phyloP scores from a whole-genome alignment of 495 filamentous ascomycete genomes.

The Penicillium egyptiacum region DNA sequence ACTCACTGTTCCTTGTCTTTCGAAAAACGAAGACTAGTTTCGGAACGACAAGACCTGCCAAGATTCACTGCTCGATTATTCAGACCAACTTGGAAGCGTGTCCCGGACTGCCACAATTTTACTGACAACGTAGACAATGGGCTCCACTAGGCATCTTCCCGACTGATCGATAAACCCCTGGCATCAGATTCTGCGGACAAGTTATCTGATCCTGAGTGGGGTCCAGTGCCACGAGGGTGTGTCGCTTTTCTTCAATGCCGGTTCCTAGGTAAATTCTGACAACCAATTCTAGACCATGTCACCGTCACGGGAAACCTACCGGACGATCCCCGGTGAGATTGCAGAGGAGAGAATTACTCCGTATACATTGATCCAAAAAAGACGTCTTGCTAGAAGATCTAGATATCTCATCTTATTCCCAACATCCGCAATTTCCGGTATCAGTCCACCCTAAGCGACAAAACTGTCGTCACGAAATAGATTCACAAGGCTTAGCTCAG shows the following conservation, averaged over 20 bases:
- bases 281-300: background rate
- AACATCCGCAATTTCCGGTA: background rate
- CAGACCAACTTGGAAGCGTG: background rate
- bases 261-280: background rate
- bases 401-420: background rate
- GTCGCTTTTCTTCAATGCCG: background rate
- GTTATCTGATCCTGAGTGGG: constrained; percentile 16
- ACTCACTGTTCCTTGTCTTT: background rate
- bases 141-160: constrained; percentile 1
- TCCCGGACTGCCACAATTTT: background rate
- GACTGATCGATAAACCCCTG: constrained; percentile 10
- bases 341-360: no score
- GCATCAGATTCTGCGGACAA: background rate
- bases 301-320: background rate
- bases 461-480: background rate
- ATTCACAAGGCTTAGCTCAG: background rate
- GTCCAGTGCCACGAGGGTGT: background rate
- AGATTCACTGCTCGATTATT: background rate
- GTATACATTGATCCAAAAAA: no score
- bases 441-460: constrained; percentile 3
- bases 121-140: background rate
- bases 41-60: constrained; percentile 1
- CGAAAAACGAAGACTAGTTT: background rate
- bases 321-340: constrained; percentile 1
- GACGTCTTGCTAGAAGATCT: background rate